Base-by-base conservation (phyloP, 768 basidiomycete species). In the Porpolomopsis calyptriformis region DNA sequence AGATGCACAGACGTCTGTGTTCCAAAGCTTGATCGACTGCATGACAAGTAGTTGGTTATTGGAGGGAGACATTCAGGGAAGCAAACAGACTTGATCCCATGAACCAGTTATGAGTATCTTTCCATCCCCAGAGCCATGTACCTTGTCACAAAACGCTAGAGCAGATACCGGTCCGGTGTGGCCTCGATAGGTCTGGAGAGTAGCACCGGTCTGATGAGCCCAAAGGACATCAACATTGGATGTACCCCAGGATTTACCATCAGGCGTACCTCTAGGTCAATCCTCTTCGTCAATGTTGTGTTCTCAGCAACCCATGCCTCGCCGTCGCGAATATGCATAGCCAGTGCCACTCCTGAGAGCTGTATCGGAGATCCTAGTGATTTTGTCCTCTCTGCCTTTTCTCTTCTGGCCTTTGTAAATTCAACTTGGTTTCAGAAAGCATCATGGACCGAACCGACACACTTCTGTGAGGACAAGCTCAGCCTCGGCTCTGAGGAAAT, bases 151-250 rank as follows among this genome's bases (percentile, higher is more conserved):
- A 55, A 97, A 83, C 4, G 80, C 78, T 25, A 99, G 65, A 26
- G 74, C 78, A 2, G 93, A 93, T 40, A 93, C 88, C 26, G 94
- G 94, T 4, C 85, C 94, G 2, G 73, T 76, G 59, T 99, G 94
- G 0, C 90, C 92, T 55, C 71, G 78, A 65, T 77, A 92, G 14
- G 85, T 60, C 56, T 82, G 79, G 40, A 78, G 57, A 1, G 82
- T 85, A 61, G 81, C 85, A 46, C 90, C 89, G 20, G 84, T 78
- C 93, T 98, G 55, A 41, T 45, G 51, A 25, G 44, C 43, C 47
- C 31, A 35, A 45, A 26, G 2, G 14, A 19, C 27, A 24, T 26
- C 8, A 22, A 29, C 12, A 26, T 18, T 12, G 11, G 8, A 25
- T n/a, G n/a, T n/a, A n/a, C n/a, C n/a, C n/a, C n/a, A 22, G 40